A percentile compares a stretch with the other conserved stretches of the same genome.
These are phyloP conservation scores for Leishmania tarentolae DNA, from an alignment of 208 protist species.

Conservation along the genomic window DNA sequence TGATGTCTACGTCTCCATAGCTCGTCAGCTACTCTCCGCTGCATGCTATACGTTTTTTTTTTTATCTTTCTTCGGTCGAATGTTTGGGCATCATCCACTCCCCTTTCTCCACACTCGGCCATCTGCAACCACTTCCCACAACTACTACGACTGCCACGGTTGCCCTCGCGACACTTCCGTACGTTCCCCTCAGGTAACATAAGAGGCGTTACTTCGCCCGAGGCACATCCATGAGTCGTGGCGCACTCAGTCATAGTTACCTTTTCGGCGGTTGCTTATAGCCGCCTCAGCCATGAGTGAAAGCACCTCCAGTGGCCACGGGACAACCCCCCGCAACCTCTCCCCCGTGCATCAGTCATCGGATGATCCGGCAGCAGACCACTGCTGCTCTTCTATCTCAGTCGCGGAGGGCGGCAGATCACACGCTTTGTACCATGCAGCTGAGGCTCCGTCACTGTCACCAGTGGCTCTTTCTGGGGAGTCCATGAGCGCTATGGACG, in stretches of 20 bases:
- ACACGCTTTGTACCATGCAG: slow-evolving; percentile 2
- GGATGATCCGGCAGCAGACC: not conserved
- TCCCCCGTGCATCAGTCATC: slow-evolving; percentile 6
- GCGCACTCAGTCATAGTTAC: not conserved
- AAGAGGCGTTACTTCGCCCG: not conserved
- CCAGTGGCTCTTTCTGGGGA: not conserved
- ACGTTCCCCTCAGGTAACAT: not conserved
- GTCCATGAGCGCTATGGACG: slow-evolving; percentile 16
- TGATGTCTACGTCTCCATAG: not conserved
- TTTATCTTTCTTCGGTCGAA: not conserved
- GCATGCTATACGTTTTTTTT: not conserved
- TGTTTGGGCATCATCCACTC: not conserved
- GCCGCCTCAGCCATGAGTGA: slow-evolving; percentile 11
- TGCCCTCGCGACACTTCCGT: not conserved
- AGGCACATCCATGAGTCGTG: not conserved
- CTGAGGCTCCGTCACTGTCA: not conserved
- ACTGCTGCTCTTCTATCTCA: not conserved
- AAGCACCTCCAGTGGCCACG: slow-evolving; percentile 12
- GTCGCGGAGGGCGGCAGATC: not conserved
- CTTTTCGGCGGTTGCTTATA: not conserved
- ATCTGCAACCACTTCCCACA: not conserved
- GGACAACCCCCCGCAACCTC: slow-evolving; percentile 3
- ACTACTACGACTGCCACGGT: not conserved
- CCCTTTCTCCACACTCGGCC: too few species aligned
- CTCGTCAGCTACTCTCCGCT: not conserved